Evolutionary conservation across 805 yeast species (phyloP).

Genomic region (Wickerhamomyces chambardii): DNA sequence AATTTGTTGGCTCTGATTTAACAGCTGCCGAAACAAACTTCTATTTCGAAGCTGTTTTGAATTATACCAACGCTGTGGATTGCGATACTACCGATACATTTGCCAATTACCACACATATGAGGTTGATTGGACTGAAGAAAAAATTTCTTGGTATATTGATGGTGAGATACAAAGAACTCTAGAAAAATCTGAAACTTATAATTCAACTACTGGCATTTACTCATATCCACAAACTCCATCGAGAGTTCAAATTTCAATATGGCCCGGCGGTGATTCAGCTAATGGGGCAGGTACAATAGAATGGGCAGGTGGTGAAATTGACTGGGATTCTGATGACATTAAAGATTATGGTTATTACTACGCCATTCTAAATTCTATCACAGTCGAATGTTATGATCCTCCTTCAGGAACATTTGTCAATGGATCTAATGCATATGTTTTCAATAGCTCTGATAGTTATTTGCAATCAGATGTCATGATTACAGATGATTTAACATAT

Average conservation of each 20-base stretch:
- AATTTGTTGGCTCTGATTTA: constrained; percentile 72
- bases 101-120: constrained; percentile 64
- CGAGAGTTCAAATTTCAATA: constrained; percentile 61
- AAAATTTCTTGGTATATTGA: constrained; percentile 63
- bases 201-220: constrained; percentile 51
- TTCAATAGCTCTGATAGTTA: constrained; percentile 41
- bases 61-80: constrained; percentile 51
- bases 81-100: constrained; percentile 42
- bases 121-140: constrained; percentile 78
- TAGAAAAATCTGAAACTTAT: constrained; percentile 49
- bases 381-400: constrained; percentile 64
- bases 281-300: constrained; percentile 54
- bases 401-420: constrained; percentile 41
- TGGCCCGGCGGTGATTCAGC: constrained; percentile 69
- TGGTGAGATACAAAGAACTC: constrained; percentile 57
- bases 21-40: constrained; percentile 66
- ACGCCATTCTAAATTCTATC: constrained; percentile 51
- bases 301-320: constrained; percentile 85
- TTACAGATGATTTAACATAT: constrained; percentile 55
- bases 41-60: constrained; percentile 66
- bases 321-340: constrained; percentile 79
- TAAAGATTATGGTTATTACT: constrained; percentile 71
- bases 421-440: constrained; percentile 41
- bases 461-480: constrained; percentile 40
- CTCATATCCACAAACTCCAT: constrained; percentile 65